Percentiles rank a stretch among this genome's conserved stretches.
These are phyloP conservation scores for Teratosphaeria epicoccoides DNA, from an alignment of 2,329 filamentous ascomycete species.

Conservation along the genomic window DNA sequence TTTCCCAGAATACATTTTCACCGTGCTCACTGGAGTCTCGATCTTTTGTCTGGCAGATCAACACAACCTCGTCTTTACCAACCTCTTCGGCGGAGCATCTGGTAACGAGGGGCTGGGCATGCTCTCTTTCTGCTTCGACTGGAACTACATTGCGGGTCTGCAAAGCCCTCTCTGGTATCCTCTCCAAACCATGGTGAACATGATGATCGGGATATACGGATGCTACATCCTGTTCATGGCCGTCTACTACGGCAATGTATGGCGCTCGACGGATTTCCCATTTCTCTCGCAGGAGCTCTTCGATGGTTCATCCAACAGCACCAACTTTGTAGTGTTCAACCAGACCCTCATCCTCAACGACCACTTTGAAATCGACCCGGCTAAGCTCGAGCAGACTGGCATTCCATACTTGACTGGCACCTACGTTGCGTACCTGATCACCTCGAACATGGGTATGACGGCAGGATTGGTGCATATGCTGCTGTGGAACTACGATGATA, in stretches of 20 bases:
- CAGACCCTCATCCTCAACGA: slow-evolving; percentile 33
- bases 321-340: slow-evolving; percentile 31
- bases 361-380: slow-evolving; percentile 30
- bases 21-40: slow-evolving; percentile 31
- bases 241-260: slow-evolving; percentile 36
- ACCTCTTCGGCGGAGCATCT: slow-evolving; percentile 41
- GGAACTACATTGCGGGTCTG: slow-evolving; percentile 33
- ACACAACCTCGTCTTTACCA: slow-evolving; percentile 35
- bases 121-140: slow-evolving; percentile 35
- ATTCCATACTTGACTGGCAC: slow-evolving; percentile 33
- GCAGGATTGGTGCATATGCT: slow-evolving; percentile 37
- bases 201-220: slow-evolving; percentile 18
- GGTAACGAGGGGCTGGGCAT: slow-evolving; percentile 38
- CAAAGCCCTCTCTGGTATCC: slow-evolving; percentile 30
- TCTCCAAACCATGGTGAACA: slow-evolving; percentile 31
- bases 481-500: slow-evolving; percentile 24
- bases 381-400: slow-evolving; percentile 27
- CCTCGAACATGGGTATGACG: slow-evolving; percentile 38
- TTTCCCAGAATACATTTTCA: slow-evolving; percentile 39
- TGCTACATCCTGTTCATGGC: slow-evolving; percentile 15
- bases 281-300: slow-evolving; percentile 37
- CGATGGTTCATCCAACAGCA: slow-evolving; percentile 27
- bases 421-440: slow-evolving; percentile 32
- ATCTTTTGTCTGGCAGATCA: slow-evolving; percentile 39
- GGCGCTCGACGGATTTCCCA: slow-evolving; percentile 32